Percentiles rank a stretch among this genome's conserved stretches.
Evolutionary conservation across 768 basidiomycete species (phyloP).

Genomic region (Steccherinum ochraceum): DNA sequence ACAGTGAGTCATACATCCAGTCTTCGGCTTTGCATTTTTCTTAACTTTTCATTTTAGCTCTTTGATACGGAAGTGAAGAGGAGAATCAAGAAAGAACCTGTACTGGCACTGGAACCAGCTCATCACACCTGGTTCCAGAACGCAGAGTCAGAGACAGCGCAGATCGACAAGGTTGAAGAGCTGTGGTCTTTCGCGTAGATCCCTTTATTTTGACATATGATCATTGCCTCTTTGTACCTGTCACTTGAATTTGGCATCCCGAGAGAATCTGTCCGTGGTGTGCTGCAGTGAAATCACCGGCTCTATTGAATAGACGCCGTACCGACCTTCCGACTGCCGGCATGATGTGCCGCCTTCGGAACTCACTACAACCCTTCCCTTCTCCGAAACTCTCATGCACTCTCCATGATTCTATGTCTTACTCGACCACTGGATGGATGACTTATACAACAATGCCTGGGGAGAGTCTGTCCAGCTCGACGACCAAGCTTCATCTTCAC

Average conservation of each 20-base stretch:
- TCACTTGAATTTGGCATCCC: neutral
- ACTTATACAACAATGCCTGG: conserved; percentile 75
- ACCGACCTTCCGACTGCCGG: neutral
- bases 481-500: conserved; percentile 3
- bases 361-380: neutral
- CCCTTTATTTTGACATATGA: neutral
- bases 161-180: conserved; percentile 41
- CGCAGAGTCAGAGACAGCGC: neutral
- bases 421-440: conserved; percentile 45
- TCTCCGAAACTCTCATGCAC: conserved; percentile 1
- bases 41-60: conserved; percentile 40
- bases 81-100: conserved; percentile 76
- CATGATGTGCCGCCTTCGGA: neutral
- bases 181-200: conserved; percentile 16
- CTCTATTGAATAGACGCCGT: no score
- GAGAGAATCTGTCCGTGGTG: neutral
- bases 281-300: no score
- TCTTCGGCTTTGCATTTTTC: neutral
- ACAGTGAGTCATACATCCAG: conserved; percentile 47
- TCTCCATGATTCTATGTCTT: neutral
- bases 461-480: conserved; percentile 36
- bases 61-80: conserved; percentile 80
- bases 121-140: conserved; percentile 3
- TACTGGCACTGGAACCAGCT: conserved; percentile 28
- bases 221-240: neutral